Conservation (phyloP, 768 basidiomycete genomes). For the Mycena chlorophos region DNA sequence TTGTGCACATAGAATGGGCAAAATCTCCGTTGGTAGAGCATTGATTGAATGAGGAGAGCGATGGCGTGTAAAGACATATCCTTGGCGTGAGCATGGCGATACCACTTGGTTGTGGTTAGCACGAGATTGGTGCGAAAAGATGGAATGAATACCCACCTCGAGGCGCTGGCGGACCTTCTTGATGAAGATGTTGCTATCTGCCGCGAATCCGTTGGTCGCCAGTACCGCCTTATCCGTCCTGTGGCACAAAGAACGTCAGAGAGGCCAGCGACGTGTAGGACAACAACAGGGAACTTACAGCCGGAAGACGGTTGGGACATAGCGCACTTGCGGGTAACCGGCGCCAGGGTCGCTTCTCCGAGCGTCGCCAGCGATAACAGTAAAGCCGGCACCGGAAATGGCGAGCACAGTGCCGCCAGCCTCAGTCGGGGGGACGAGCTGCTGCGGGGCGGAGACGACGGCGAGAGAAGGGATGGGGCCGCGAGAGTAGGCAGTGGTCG, state of each 20-base stretch:
- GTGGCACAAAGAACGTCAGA: conserved; percentile 4
- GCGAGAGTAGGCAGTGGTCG: neutral
- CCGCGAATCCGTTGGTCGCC: conserved; percentile 95
- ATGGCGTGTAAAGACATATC: conserved; percentile 95
- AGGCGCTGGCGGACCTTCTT: conserved; percentile 94
- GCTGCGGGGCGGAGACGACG: conserved; percentile 32
- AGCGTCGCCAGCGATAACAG: conserved; percentile 76
- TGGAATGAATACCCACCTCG: conserved; percentile 59
- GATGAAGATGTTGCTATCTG: conserved; percentile 96
- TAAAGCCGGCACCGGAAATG: conserved; percentile 71
- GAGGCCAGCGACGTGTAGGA: neutral
- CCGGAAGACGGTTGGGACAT: conserved; percentile 72
- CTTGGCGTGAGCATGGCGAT: conserved; percentile 93
- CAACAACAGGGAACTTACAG: conserved; percentile 47
- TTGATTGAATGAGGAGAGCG: conserved; percentile 94
- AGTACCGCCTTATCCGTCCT: conserved; percentile 92
- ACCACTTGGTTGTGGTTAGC: conserved; percentile 65
- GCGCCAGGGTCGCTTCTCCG: conserved; percentile 62
- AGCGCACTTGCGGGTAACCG: conserved; percentile 74
- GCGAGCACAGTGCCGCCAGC: conserved; percentile 79
- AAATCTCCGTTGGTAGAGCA: conserved; percentile 94
- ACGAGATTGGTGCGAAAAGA: neutral
- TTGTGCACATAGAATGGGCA: conserved; percentile 99
- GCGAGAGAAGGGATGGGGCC: conserved; percentile 26
- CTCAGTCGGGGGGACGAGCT: conserved; percentile 66